Base-by-base conservation (phyloP, 2,329 filamentous ascomycete species). In the Orbilia oligospora region DNA sequence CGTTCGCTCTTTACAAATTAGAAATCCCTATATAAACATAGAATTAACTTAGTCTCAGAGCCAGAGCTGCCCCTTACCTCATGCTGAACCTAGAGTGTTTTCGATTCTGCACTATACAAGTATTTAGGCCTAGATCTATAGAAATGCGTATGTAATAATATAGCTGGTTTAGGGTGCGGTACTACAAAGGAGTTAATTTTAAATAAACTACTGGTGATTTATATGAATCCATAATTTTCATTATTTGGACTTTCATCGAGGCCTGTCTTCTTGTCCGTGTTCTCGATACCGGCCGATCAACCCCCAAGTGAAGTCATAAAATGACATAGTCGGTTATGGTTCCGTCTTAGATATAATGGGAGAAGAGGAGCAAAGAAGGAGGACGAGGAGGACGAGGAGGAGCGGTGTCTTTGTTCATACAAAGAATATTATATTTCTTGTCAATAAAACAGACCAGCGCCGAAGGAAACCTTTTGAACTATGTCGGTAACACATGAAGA, bases 351-450 rank as follows among this genome's bases (percentile, higher is more conserved):
- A 6, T 30, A 36, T 49, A 12, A 49, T 55, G 20, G 18, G 36
- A 41, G 53, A 24, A 10, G n/a, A 6, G 18, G 36, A 41, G 53
- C n/a, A 10, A 27, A 6, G 46, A 24, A 63, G 20, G 20, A 41
- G n/a, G 46, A n/a, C n/a, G 9, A 16, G n/a, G 12, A 48, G 36
- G n/a, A 44, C 24, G 48, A 38, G 27, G n/a, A 53, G 9, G 51
- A 41, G 20, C n/a, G 55, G 58, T 36, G 53, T 71, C 48, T 56
- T 76, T 70, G 65, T 49, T 61, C 65, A 70, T 66, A 71, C n/a
- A 48, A 77, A 67, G 55, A 41, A 68, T 68, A 77, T 77, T 77
- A 77, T 77, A 77, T 79, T 76, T 75, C 53, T 79, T 73, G 56
- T 69, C 68, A 53, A 64, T 70, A 67, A 75, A 73, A 73, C 70